phyloP scores from a whole-genome alignment of 1,139 yeast genomes.

The Lipomyces yarrowii region DNA sequence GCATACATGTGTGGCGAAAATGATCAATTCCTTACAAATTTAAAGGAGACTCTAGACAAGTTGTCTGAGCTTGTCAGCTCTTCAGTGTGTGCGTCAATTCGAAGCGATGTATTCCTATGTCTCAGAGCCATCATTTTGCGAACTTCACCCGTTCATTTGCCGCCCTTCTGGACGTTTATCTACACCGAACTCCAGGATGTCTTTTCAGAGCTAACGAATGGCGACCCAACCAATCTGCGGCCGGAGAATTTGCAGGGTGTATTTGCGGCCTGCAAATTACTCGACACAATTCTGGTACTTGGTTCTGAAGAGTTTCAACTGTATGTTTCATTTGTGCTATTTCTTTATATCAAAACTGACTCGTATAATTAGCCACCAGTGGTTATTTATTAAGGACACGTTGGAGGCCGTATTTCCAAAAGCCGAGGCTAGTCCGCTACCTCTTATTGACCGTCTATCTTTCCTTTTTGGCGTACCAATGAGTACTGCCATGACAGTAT shows the following conservation, averaged over 20 bases:
- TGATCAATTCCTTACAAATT: conserved; percentile 55
- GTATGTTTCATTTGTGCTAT: conserved; percentile 34
- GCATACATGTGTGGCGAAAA: conserved; percentile 62
- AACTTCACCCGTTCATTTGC: conserved; percentile 64
- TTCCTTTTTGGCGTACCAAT: conserved; percentile 28
- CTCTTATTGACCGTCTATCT: conserved; percentile 47
- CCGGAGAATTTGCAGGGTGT: conserved; percentile 42
- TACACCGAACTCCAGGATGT: conserved; percentile 61
- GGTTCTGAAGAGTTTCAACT: conserved; percentile 78
- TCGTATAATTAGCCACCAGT: conserved; percentile 52
- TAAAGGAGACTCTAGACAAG: conserved; percentile 56
- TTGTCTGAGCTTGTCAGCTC: conserved; percentile 48
- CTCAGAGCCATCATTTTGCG: conserved; percentile 65
- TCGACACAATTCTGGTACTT: conserved; percentile 70
- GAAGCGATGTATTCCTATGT: conserved; percentile 56
- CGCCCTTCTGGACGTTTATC: conserved; percentile 71
- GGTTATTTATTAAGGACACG: conserved; percentile 80
- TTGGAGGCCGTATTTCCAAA: conserved; percentile 60
- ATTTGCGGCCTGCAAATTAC: conserved; percentile 65
- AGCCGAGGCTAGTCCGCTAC: conserved; percentile 43
- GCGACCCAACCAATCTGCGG: conserved; percentile 44
- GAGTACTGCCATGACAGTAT: conserved; percentile 14
- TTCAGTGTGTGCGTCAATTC: conserved; percentile 39
- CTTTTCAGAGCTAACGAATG: conserved; percentile 49
- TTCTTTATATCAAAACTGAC: neutral